Percentiles rank a stretch among this genome's conserved stretches.
phyloP scores from a whole-genome alignment of 345 rosid genomes.

The Melaleuca quinquenervia region DNA sequence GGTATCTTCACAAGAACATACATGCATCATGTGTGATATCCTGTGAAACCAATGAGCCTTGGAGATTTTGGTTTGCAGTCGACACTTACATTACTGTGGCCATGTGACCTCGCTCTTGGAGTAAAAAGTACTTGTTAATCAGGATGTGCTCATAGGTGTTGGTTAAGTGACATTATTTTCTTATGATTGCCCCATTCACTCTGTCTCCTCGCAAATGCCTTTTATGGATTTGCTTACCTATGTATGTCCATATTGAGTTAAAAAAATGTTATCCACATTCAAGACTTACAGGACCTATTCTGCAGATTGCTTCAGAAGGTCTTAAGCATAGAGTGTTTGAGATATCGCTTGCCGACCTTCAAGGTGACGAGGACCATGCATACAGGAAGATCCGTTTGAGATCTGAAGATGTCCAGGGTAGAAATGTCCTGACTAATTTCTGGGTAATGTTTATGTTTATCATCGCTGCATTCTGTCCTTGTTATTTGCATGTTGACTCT shows the following conservation, averaged over 20 bases:
- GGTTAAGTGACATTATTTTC: not conserved
- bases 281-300: not conserved
- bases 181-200: not conserved
- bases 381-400: constrained; percentile 90
- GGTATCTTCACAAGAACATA: not conserved
- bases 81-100: not conserved
- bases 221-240: not conserved
- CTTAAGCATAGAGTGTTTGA: constrained; percentile 89
- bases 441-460: constrained; percentile 45
- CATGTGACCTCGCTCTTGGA: not conserved
- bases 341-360: constrained; percentile 85
- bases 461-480: not conserved
- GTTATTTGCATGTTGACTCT: not conserved
- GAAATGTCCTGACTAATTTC: constrained; percentile 79
- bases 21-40: not conserved
- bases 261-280: not conserved
- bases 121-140: not conserved
- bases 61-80: not conserved
- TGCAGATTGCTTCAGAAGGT: constrained; percentile 95
- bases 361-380: constrained; percentile 69
- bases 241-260: not conserved
- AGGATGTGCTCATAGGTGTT: not conserved
- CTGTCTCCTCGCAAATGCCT: not conserved
- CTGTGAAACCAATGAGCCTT: not conserved
- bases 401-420: constrained; percentile 94